These are phyloP conservation scores for Gloeostereum incarnatum DNA, from an alignment of 768 basidiomycete genomes.

Conservation along the genomic window DNA sequence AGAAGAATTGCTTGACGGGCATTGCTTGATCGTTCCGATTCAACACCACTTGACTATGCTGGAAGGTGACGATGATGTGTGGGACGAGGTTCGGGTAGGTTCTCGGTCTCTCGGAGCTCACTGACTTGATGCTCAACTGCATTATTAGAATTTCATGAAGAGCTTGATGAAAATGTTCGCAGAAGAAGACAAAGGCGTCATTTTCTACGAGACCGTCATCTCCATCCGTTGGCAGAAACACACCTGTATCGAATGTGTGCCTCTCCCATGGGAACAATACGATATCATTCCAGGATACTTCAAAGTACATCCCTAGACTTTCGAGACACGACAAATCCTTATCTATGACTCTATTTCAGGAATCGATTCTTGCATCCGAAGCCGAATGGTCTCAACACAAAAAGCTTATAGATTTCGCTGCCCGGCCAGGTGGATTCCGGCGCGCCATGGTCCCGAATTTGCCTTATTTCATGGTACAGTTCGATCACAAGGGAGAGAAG, in stretches of 20 bases:
- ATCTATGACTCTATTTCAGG: background rate
- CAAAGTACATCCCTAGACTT: constrained; percentile 40
- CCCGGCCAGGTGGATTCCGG: constrained; percentile 87
- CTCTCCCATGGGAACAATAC: constrained; percentile 82
- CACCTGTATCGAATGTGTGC: constrained; percentile 90
- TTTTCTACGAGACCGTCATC: constrained; percentile 94
- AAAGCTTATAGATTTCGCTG: constrained; percentile 90
- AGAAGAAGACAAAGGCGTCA: constrained; percentile 85
- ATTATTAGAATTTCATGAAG: constrained; percentile 67
- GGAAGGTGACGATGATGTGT: constrained; percentile 94
- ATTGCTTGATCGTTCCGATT: constrained; percentile 92
- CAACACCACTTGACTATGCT: constrained; percentile 89
- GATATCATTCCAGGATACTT: constrained; percentile 90
- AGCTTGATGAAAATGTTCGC: constrained; percentile 94
- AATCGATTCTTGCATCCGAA: constrained; percentile 49
- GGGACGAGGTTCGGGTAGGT: constrained; percentile 91
- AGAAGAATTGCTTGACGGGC: constrained; percentile 87
- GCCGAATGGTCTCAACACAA: constrained; percentile 98
- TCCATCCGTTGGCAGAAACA: constrained; percentile 83
- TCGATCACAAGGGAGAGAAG: constrained; percentile 95
- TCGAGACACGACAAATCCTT: background rate
- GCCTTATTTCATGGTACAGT: constrained; percentile 93
- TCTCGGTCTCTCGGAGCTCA: background rate
- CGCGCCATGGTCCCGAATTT: constrained; percentile 93
- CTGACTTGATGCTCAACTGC: constrained; percentile 3